phyloP scores from a whole-genome alignment of 2,329 filamentous ascomycete genomes.

The Colletotrichum falcatum region DNA sequence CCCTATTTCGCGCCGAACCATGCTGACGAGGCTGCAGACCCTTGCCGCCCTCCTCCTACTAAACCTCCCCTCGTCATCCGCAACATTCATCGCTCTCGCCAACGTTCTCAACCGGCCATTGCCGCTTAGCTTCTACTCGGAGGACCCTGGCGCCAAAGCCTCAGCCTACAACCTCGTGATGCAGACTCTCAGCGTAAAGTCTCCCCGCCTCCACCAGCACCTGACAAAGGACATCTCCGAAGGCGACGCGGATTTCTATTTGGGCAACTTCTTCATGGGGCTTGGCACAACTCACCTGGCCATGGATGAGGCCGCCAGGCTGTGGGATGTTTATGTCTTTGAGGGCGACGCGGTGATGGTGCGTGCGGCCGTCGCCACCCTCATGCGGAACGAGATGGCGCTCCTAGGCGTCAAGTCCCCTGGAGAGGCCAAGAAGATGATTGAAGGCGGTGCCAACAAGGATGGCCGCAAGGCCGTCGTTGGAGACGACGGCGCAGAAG shows the following conservation, averaged over 20 bases:
- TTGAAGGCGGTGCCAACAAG: constrained; percentile 45
- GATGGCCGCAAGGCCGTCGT: constrained; percentile 39
- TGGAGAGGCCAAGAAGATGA: constrained; percentile 57
- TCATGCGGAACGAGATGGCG: constrained; percentile 66
- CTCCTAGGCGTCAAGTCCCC: constrained; percentile 60
- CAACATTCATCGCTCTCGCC: constrained; percentile 77
- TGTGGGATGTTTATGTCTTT: constrained; percentile 88
- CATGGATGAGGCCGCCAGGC: constrained; percentile 76
- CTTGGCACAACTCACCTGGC: constrained; percentile 73
- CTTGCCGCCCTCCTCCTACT: constrained; percentile 80
- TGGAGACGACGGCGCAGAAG: constrained; percentile 58
- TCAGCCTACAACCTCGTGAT: constrained; percentile 78
- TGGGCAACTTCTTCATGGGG: constrained; percentile 71
- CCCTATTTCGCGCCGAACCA: constrained; percentile 15
- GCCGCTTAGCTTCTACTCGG: constrained; percentile 79
- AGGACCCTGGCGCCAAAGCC: constrained; percentile 75
- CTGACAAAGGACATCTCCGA: constrained; percentile 64
- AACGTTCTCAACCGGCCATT: constrained; percentile 83
- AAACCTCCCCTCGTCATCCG: constrained; percentile 72
- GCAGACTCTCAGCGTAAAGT: constrained; percentile 74
- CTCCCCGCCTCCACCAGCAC: constrained; percentile 72
- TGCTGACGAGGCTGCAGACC: constrained; percentile 60
- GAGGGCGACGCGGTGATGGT: constrained; percentile 82
- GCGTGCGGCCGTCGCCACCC: constrained; percentile 75
- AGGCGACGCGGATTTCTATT: constrained; percentile 64